A percentile compares a stretch with the other conserved stretches of the same genome.
Conservation (phyloP, 2,329 filamentous ascomycete species). For the Orbilia blumenaviensis region DNA sequence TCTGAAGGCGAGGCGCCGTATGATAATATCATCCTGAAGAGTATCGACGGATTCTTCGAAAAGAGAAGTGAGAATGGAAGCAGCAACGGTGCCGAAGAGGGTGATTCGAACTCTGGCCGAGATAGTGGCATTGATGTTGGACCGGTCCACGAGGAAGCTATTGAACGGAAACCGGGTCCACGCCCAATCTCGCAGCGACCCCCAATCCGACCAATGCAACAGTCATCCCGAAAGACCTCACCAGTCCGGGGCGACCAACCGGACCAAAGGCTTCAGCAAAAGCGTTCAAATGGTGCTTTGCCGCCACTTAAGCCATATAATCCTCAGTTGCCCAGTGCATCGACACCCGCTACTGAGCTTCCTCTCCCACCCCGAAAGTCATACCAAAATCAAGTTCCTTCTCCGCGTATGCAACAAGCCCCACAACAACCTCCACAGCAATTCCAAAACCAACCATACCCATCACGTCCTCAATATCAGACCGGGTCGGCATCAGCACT, state of each 20-base stretch:
- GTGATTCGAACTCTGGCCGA: constrained; percentile 39
- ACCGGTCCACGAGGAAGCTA: constrained; percentile 9
- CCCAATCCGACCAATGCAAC: constrained; percentile 1
- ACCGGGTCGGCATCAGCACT: not conserved
- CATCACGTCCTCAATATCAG: not conserved
- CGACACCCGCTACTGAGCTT: constrained; percentile 6
- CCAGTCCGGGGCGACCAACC: not conserved
- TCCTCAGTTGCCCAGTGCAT: constrained; percentile 28
- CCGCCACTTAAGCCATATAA: constrained; percentile 37
- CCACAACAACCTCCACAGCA: not conserved
- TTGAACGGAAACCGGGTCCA: constrained; percentile 27
- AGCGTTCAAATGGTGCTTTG: constrained; percentile 18
- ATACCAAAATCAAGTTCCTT: not conserved
- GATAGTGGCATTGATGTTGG: constrained; percentile 48
- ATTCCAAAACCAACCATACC: constrained; percentile 17
- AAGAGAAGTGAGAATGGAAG: constrained; percentile 27
- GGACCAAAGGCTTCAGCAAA: constrained; percentile 4
- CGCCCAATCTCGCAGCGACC: not conserved
- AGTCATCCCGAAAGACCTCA: not conserved
- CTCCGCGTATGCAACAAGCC: constrained; percentile 5
- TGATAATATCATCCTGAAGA: constrained; percentile 48
- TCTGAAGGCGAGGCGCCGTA: constrained; percentile 38
- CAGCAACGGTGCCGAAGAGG: constrained; percentile 30
- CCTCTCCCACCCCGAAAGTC: constrained; percentile 10
- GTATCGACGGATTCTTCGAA: constrained; percentile 43